Evolutionary conservation across 2,329 filamentous ascomycete species (phyloP).

Genomic region (Colletotrichum somersetense): DNA sequence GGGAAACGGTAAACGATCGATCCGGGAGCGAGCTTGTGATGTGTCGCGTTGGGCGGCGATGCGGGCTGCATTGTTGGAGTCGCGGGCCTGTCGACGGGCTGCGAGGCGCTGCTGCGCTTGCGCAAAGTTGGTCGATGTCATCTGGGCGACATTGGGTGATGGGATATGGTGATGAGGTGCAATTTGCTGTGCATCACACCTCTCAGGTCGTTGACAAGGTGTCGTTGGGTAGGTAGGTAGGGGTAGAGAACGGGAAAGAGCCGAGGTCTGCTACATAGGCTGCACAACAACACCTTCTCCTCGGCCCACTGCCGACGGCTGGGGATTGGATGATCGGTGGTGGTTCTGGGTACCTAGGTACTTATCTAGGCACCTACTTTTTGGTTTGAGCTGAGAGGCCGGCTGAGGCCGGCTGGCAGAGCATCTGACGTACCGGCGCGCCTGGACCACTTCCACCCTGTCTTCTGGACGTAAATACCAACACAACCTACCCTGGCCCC

Average conservation of each 20-base stretch:
- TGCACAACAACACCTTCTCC: not conserved
- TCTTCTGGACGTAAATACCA: not conserved
- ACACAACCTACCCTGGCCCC: not conserved
- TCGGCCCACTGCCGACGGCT: conserved; percentile 15
- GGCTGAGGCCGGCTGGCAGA: conserved; percentile 31
- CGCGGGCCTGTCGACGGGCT: conserved; percentile 82
- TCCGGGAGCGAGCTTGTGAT: conserved; percentile 65
- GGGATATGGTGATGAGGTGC: conserved; percentile 28
- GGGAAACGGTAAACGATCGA: conserved; percentile 72
- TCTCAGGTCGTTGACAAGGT: conserved; percentile 11
- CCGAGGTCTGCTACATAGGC: conserved; percentile 22
- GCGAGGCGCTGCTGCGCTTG: conserved; percentile 90
- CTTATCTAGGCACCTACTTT: not conserved
- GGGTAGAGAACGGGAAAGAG: conserved; percentile 20
- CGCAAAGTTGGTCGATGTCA: conserved; percentile 78
- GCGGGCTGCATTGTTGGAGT: conserved; percentile 72
- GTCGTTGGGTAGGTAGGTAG: not conserved
- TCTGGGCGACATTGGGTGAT: conserved; percentile 51
- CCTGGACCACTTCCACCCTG: conserved; percentile 10
- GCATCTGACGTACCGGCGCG: conserved; percentile 37
- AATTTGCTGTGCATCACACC: conserved; percentile 32
- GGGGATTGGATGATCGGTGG: conserved; percentile 1
- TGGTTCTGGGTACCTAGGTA: not conserved
- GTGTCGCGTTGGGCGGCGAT: conserved; percentile 65
- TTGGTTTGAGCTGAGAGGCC: not conserved